These are phyloP conservation scores for Coemansia sp. DNA, from an alignment of 192 early-diverging fungal species.

Conservation along the genomic window DNA sequence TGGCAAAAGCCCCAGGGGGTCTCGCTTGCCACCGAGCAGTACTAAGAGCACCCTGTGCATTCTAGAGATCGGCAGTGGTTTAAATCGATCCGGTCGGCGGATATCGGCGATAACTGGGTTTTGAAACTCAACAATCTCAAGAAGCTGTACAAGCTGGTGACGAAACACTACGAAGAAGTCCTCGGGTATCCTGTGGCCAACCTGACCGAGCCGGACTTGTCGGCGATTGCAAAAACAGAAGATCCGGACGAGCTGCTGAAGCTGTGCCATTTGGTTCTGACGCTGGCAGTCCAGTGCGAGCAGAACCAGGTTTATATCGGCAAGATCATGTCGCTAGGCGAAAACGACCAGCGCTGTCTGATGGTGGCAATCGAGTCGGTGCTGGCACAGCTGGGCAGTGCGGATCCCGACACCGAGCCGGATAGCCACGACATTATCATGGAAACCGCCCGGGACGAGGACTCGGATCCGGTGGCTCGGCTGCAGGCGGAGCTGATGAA, in stretches of 20 bases:
- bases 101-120: slow-evolving; percentile 92
- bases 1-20: background rate
- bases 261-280: slow-evolving; percentile 79
- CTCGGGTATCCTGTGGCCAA: slow-evolving; percentile 64
- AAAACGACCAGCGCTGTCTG: slow-evolving; percentile 73
- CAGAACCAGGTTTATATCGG: slow-evolving; percentile 81
- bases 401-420: slow-evolving; percentile 31
- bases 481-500: slow-evolving; percentile 55
- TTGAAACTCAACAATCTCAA: slow-evolving; percentile 90
- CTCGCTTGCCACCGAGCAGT: background rate
- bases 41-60: background rate
- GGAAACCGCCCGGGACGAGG: slow-evolving; percentile 27
- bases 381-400: slow-evolving; percentile 42
- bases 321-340: slow-evolving; percentile 74
- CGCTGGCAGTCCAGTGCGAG: slow-evolving; percentile 82
- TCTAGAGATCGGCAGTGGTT: slow-evolving; percentile 89
- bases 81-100: slow-evolving; percentile 67
- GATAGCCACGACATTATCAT: slow-evolving; percentile 44
- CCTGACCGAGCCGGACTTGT: slow-evolving; percentile 72
- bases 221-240: slow-evolving; percentile 77
- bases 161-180: slow-evolving; percentile 83
- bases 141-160: slow-evolving; percentile 81
- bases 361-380: slow-evolving; percentile 87
- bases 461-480: slow-evolving; percentile 36
- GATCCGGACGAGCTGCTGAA: slow-evolving; percentile 70